Percentiles rank a stretch among this genome's conserved stretches.
Conservation (phyloP, 2,329 filamentous ascomycete species). For the Rutstroemia sp. region DNA sequence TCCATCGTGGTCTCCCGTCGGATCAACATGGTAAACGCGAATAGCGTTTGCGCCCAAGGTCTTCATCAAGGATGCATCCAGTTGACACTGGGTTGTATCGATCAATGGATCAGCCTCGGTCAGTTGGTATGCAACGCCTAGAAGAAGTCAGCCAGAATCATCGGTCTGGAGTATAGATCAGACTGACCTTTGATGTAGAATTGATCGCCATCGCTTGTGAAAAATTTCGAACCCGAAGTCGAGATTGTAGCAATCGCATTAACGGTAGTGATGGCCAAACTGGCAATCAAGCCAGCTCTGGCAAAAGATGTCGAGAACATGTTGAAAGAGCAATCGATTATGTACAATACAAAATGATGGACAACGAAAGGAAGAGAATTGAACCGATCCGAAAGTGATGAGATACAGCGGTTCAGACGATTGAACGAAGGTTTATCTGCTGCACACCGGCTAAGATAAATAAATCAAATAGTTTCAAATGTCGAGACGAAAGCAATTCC, state of each 20-base stretch:
- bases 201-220: slow-evolving; percentile 70
- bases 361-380: no score
- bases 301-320: slow-evolving; percentile 23
- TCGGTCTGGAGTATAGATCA: not conserved
- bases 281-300: slow-evolving; percentile 20
- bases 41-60: slow-evolving; percentile 76
- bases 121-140: slow-evolving; percentile 68
- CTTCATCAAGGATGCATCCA: slow-evolving; percentile 72
- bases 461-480: no score
- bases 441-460: no score
- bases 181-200: slow-evolving; percentile 73
- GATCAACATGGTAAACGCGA: slow-evolving; percentile 81
- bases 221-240: slow-evolving; percentile 73
- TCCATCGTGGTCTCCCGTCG: slow-evolving; percentile 59
- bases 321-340: not conserved
- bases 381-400: no score
- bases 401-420: no score
- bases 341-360: no score
- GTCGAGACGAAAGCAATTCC: no score
- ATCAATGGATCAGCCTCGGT: slow-evolving; percentile 64
- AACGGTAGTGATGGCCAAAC: slow-evolving; percentile 20
- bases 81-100: slow-evolving; percentile 66
- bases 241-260: slow-evolving; percentile 41
- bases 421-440: no score
- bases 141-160: slow-evolving; percentile 12